Evolutionary conservation across 2,329 filamentous ascomycete species (phyloP).

Genomic region (Apiospora rasikravindrae): DNA sequence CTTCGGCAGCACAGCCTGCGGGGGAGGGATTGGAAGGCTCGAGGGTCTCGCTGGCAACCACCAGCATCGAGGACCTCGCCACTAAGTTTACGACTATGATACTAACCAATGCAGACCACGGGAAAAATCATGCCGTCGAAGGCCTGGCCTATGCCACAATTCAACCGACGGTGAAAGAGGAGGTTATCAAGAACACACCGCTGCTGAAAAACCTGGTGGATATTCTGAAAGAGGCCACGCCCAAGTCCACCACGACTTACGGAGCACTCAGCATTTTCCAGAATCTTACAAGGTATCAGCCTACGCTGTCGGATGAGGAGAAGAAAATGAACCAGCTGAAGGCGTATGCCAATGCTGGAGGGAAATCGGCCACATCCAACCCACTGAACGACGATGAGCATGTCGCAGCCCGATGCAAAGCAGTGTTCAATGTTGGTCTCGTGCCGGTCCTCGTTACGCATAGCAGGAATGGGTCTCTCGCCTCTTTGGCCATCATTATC

Average conservation of each 20-base stretch:
- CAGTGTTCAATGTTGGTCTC: constrained; percentile 78
- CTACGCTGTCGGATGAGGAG: constrained; percentile 82
- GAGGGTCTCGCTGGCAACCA: constrained; percentile 58
- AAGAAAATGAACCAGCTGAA: constrained; percentile 92
- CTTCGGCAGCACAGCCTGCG: constrained; percentile 46
- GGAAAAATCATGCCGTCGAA: constrained; percentile 77
- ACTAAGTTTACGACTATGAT: constrained; percentile 71
- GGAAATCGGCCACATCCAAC: constrained; percentile 65
- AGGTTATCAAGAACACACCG: constrained; percentile 68
- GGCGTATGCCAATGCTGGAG: constrained; percentile 88
- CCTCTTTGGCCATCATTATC: constrained; percentile 74
- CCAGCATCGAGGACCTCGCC: constrained; percentile 69
- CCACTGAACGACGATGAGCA: constrained; percentile 77
- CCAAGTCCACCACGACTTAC: constrained; percentile 77
- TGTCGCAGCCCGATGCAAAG: constrained; percentile 76
- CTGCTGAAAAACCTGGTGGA: constrained; percentile 75
- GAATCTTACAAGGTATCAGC: constrained; percentile 84
- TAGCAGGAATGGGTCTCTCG: constrained; percentile 72
- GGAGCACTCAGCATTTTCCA: constrained; percentile 84
- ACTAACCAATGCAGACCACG: constrained; percentile 59
- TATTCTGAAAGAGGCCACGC: constrained; percentile 61
- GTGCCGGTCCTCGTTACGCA: constrained; percentile 79
- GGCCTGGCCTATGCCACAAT: constrained; percentile 91
- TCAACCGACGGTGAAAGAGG: constrained; percentile 83
- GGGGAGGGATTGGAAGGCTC: constrained; percentile 45